A percentile compares a stretch with the other conserved stretches of the same genome.
Evolutionary conservation across 352 stramenopile genomes (phyloP).

Genomic region (Plasmopara halstedii): DNA sequence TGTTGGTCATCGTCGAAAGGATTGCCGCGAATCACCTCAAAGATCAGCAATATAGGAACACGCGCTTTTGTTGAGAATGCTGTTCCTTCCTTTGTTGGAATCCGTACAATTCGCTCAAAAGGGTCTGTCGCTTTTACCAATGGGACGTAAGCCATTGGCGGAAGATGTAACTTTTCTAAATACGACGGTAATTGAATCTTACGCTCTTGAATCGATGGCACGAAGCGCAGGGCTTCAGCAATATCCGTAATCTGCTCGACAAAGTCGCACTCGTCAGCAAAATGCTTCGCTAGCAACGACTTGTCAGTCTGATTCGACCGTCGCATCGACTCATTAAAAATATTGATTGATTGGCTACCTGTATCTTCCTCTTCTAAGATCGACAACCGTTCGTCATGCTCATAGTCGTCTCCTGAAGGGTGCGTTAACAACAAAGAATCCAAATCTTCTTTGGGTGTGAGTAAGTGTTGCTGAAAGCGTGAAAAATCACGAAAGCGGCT

Average conservation of each 20-base stretch:
- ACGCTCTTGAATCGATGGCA: conserved; percentile 69
- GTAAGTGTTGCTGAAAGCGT: conserved; percentile 78
- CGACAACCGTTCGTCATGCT: conserved; percentile 30
- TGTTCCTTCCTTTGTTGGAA: conserved; percentile 80
- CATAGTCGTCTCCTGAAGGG: conserved; percentile 28
- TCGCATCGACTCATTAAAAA: conserved; percentile 58
- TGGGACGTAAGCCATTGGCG: conserved; percentile 84
- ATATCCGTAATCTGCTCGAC: conserved; percentile 87
- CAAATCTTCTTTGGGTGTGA: conserved; percentile 66
- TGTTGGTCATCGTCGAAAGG: conserved; percentile 46
- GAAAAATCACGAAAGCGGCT: conserved; percentile 81
- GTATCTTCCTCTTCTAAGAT: conserved; percentile 66
- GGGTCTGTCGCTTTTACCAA: conserved; percentile 83
- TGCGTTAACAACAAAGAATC: conserved; percentile 36
- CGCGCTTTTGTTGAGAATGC: conserved; percentile 84
- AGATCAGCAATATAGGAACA: conserved; percentile 83
- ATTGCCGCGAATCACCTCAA: conserved; percentile 81
- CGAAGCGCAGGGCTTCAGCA: conserved; percentile 72
- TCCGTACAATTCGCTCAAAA: conserved; percentile 81
- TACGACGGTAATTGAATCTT: conserved; percentile 75
- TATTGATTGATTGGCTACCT: conserved; percentile 60
- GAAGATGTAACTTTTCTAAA: conserved; percentile 73
- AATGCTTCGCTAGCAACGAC: conserved; percentile 73
- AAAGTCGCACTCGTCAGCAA: conserved; percentile 83
- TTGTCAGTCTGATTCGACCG: conserved; percentile 80